A percentile compares a stretch with the other conserved stretches of the same genome.
Conservation (phyloP, 2,329 filamentous ascomycete species). For the Epichloe sp. region DNA sequence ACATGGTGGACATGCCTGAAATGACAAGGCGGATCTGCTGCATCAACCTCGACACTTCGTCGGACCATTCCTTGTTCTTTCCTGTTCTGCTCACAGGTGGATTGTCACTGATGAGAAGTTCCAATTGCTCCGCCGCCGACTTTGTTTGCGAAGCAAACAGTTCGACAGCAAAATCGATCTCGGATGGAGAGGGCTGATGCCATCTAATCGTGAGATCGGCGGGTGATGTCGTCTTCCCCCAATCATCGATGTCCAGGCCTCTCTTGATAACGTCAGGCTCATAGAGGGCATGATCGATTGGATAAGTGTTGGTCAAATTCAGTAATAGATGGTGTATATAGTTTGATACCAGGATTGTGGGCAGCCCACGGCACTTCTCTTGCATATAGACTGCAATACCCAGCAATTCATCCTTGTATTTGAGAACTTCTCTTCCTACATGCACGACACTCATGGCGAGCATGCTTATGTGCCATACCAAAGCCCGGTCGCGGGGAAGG, state of each 20-base stretch:
- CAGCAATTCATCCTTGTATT: slow-evolving; percentile 79
- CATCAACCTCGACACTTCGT: slow-evolving; percentile 84
- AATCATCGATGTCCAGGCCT: slow-evolving; percentile 66
- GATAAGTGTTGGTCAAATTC: slow-evolving; percentile 89
- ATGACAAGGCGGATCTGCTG: slow-evolving; percentile 80
- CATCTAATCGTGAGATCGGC: slow-evolving; percentile 73
- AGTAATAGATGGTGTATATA: slow-evolving; percentile 93
- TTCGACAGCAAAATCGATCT: slow-evolving; percentile 80
- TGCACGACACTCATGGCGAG: slow-evolving; percentile 97
- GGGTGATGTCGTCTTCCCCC: slow-evolving; percentile 68
- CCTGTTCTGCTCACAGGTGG: slow-evolving; percentile 80
- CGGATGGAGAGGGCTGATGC: slow-evolving; percentile 70
- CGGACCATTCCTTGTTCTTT: slow-evolving; percentile 97
- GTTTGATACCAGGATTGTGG: slow-evolving; percentile 93
- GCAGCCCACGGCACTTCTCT: slow-evolving; percentile 81
- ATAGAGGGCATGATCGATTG: slow-evolving; percentile 77
- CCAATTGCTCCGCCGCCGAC: slow-evolving; percentile 61
- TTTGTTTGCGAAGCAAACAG: slow-evolving; percentile 76
- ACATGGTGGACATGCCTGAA: slow-evolving; percentile 79
- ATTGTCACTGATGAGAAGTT: slow-evolving; percentile 66
- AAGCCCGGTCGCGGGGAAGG: slow-evolving; percentile 75
- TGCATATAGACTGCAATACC: slow-evolving; percentile 95
- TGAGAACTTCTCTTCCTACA: slow-evolving; percentile 78
- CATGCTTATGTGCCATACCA: slow-evolving; percentile 96
- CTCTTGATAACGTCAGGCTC: slow-evolving; percentile 60